A percentile compares a stretch with the other conserved stretches of the same genome.
Evolutionary conservation across 495 filamentous ascomycete species (phyloP).

Genomic region (Penicillium cosmopolitanum): DNA sequence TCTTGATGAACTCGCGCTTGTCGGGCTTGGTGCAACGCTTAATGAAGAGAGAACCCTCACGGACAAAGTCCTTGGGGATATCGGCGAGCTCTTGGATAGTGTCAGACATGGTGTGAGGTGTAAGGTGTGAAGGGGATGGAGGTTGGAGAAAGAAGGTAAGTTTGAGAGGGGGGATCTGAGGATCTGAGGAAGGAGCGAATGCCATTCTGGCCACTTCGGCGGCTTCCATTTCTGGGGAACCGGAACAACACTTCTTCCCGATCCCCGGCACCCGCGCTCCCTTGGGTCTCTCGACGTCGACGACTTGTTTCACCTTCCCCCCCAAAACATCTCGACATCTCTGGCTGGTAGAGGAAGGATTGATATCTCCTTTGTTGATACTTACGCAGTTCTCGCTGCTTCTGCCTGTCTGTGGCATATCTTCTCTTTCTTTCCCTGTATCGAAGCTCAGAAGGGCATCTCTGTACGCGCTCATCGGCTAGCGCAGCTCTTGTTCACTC

Average conservation of each 20-base stretch:
- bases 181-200: slow-evolving; percentile 9
- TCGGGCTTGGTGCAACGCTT: slow-evolving; percentile 88
- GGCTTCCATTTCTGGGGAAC: slow-evolving; percentile 9
- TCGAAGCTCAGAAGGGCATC: slow-evolving; percentile 8
- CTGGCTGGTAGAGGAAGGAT: slow-evolving; percentile 9
- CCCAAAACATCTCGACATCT: background rate
- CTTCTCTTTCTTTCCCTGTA: slow-evolving; percentile 22
- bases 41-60: slow-evolving; percentile 80
- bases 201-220: slow-evolving; percentile 12
- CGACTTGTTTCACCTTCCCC: background rate
- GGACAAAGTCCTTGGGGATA: slow-evolving; percentile 80
- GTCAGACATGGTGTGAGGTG: slow-evolving; percentile 62
- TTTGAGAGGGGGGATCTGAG: background rate
- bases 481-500: slow-evolving; percentile 30
- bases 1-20: slow-evolving; percentile 88
- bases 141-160: slow-evolving; percentile 9
- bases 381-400: slow-evolving; percentile 6
- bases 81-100: slow-evolving; percentile 79
- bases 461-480: slow-evolving; percentile 29
- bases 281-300: background rate
- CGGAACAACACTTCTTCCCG: slow-evolving; percentile 3
- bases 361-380: slow-evolving; percentile 15
- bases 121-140: slow-evolving; percentile 5
- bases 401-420: slow-evolving; percentile 24
- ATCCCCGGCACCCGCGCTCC: slow-evolving; percentile 4